Evolutionary conservation across 2,329 filamentous ascomycete species (phyloP).

Genomic region (Exophiala mesophila): DNA sequence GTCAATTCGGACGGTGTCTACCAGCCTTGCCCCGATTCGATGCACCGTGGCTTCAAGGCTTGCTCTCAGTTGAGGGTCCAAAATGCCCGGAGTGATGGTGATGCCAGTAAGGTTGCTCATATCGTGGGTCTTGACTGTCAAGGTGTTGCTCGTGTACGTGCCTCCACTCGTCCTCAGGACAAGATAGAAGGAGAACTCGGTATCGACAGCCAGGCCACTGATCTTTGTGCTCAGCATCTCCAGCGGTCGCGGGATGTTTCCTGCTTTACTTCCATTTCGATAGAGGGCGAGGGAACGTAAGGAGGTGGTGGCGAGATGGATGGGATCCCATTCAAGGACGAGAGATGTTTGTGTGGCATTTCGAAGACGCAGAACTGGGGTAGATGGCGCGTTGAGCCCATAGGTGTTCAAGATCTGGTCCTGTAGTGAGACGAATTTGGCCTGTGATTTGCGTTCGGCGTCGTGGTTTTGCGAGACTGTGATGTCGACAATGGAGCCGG

Average conservation of each 20-base stretch:
- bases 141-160: constrained; percentile 75
- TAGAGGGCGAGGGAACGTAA: constrained; percentile 85
- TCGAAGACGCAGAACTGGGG: constrained; percentile 79
- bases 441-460: constrained; percentile 70
- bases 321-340: constrained; percentile 95
- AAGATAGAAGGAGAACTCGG: constrained; percentile 91
- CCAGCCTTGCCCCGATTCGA: constrained; percentile 86
- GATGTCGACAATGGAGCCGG: constrained; percentile 96
- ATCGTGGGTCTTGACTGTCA: constrained; percentile 88
- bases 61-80: constrained; percentile 69
- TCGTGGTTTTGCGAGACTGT: constrained; percentile 80
- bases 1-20: constrained; percentile 87
- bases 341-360: constrained; percentile 99
- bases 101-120: constrained; percentile 97
- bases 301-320: constrained; percentile 86
- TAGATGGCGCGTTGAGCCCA: constrained; percentile 69
- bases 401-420: constrained; percentile 82
- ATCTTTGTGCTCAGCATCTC: constrained; percentile 96
- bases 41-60: constrained; percentile 70
- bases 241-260: constrained; percentile 81
- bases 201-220: constrained; percentile 90
- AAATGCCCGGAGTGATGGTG: constrained; percentile 84
- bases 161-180: constrained; percentile 87
- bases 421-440: constrained; percentile 79
- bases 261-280: constrained; percentile 93